Conservation (phyloP, 345 rosid species). For the Trapa bicornis region DNA sequence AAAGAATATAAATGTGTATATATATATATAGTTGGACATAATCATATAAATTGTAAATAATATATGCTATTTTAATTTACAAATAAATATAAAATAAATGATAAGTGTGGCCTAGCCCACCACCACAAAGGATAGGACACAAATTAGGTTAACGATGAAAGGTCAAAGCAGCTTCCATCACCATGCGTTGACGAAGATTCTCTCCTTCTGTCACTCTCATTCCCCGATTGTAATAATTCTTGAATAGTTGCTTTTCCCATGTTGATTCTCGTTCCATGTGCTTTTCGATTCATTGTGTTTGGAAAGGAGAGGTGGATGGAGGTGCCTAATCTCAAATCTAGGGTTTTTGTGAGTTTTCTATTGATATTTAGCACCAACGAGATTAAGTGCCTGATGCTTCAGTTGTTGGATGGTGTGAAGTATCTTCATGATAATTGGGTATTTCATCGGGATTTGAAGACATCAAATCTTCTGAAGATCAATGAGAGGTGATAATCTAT, state of each 20-base stretch:
- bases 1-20: no score
- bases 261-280: slow-evolving; percentile 32
- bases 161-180: neutral
- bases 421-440: slow-evolving; percentile 92
- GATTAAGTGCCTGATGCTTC: slow-evolving; percentile 81
- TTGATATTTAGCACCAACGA: slow-evolving; percentile 56
- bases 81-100: no score
- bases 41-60: no score
- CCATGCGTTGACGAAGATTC: neutral
- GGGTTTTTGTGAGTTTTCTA: slow-evolving; percentile 11
- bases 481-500: slow-evolving; percentile 70
- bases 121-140: no score
- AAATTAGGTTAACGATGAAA: neutral
- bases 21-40: no score
- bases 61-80: no score
- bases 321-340: slow-evolving; percentile 12
- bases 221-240: neutral
- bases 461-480: slow-evolving; percentile 73
- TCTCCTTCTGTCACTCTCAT: neutral
- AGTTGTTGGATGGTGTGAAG: slow-evolving; percentile 65
- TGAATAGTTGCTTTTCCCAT: neutral
- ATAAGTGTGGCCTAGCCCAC: no score
- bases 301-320: slow-evolving; percentile 24
- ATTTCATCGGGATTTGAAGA: slow-evolving; percentile 82
- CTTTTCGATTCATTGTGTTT: slow-evolving; percentile 29